These are phyloP conservation scores for Symbiodinium pilosum DNA, from an alignment of 73 alveolate genomes.

Conservation along the genomic window DNA sequence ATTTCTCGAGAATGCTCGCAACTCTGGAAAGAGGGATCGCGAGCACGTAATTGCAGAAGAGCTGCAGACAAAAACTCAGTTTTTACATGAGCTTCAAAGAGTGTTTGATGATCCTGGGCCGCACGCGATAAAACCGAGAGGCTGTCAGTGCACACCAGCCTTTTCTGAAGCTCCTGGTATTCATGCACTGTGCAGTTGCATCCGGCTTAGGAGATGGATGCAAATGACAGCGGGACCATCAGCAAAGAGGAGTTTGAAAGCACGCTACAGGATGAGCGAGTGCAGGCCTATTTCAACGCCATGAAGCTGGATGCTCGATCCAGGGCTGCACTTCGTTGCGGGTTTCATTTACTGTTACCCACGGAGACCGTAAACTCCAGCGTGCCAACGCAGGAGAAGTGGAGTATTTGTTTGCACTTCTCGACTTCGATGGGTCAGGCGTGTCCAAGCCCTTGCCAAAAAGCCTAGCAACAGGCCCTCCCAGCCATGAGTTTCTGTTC, in stretches of 20 bases:
- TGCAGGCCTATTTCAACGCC: constrained; percentile 31
- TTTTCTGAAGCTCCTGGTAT: background rate
- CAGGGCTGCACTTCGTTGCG: background rate
- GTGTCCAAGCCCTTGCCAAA: too few species aligned
- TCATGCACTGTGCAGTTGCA: background rate
- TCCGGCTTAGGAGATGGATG: constrained; percentile 47
- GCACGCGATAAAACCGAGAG: background rate
- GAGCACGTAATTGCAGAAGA: constrained; percentile 79
- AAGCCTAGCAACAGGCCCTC: too few species aligned
- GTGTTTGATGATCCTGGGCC: constrained; percentile 22
- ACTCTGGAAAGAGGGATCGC: constrained; percentile 44
- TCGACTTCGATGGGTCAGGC: constrained; percentile 61
- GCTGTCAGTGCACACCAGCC: background rate
- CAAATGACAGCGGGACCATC: constrained; percentile 43
- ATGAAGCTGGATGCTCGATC: constrained; percentile 57
- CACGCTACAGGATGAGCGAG: constrained; percentile 40
- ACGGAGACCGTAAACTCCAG: too few species aligned
- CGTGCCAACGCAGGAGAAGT: constrained; percentile 56
- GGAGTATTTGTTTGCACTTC: constrained; percentile 24
- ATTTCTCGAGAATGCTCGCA: constrained; percentile 65
- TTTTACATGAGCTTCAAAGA: constrained; percentile 23
- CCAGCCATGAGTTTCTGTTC: too few species aligned
- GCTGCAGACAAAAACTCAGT: constrained; percentile 27
- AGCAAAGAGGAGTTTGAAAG: constrained; percentile 31
- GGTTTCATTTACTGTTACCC: too few species aligned